Evolutionary conservation across 164 flowering plant species (phyloP), one percentile per base, ranked within the genome.

Genomic region (Berberis thunbergii): DNA sequence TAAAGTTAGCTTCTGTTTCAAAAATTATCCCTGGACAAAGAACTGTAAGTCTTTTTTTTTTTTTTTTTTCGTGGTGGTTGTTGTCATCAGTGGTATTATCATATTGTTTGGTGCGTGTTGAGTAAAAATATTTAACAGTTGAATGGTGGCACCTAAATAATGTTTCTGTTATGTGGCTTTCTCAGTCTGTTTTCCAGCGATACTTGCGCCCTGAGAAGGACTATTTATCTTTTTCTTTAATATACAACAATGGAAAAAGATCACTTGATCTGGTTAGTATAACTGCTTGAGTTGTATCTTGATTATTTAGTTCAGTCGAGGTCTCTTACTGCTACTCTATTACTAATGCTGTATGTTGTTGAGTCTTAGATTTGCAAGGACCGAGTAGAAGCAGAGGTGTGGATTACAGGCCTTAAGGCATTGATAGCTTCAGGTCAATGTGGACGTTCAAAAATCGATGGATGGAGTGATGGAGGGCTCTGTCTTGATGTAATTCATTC

Each of bases 1-100:
- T 94, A 80, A 94, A 90, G 83, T 72, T 94, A 80, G 73, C 95
- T 65, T 81, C 89, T 57, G 92, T 94, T 58, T 84, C 94, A 49
- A 84, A 81, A 81, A 86, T 94, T 64, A 79, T 94, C 66, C 96
- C 97, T 70, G 98, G 98, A 70, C 98, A 94, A 83, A 83, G 97
- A 90, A 94, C 96, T 66, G 98, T 93, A 75, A 86, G 91, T 72
- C 72, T 61, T 41, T 69, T 41, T 69, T 53, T 12, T n/a, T 56
- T 43, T 4, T 53, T 10, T 57, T 26, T 41, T 45, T 64, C 46
- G 44, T 26, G 26, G 26, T 26, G 26, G 26, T 26, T 26, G 26
- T 0, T 26, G 26, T 26, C 26, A 26, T 26, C 26, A 26, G 26
- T 26, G 26, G 26, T 26, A 26, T 26, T 26, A 26, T 26, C 26